Base-by-base conservation (phyloP, 805 yeast species). In the Starmerella cellae region DNA sequence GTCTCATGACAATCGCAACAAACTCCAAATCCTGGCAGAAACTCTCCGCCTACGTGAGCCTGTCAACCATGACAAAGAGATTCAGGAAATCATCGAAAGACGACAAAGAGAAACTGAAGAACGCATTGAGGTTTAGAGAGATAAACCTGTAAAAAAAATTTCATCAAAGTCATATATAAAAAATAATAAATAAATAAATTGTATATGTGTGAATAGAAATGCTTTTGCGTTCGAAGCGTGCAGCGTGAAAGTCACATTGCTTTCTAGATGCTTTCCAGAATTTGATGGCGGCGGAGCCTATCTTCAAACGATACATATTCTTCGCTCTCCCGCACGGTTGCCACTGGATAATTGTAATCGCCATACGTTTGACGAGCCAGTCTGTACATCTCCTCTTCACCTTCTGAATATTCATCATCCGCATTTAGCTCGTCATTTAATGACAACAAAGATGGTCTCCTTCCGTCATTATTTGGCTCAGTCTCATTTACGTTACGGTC, bases 291-390 rank as follows among this genome's bases (percentile, higher is more conserved):
- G 2, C 46, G 22, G 16, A 43, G 36, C n/a, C 55, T 40, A 30
- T 51, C 56, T 13, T 41, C 42, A 19, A 46, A 46, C 6, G 56
- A 47, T 6, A 51, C 48, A 29, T 54, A 54, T 28, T 48, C 51
- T 14, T 39, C 45, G 30, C 51, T 43, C 20, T 52, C 57, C 19
- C 60, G 48, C 24, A 59, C 67, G 1, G 65, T 60, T 22, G 62
- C 55, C 3, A 63, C 69, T 0, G 69, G 68, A 43, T 61, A 65
- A 43, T 66, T 63, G 48, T 61, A 65, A 41, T 66, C 70, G 3
- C 70, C 70, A 39, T 53, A 66, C 26, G 58, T 47, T 4, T 46
- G 42, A 19, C 58, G 39, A 5, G 69, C 69, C 34, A 50, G 49
- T 8, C 22, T 42, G 40, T 59, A 66, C 27, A 64, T 27, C 6